Evolutionary conservation across 2,329 filamentous ascomycete species (phyloP).

Genomic region (Dactylellina cionopaga): DNA sequence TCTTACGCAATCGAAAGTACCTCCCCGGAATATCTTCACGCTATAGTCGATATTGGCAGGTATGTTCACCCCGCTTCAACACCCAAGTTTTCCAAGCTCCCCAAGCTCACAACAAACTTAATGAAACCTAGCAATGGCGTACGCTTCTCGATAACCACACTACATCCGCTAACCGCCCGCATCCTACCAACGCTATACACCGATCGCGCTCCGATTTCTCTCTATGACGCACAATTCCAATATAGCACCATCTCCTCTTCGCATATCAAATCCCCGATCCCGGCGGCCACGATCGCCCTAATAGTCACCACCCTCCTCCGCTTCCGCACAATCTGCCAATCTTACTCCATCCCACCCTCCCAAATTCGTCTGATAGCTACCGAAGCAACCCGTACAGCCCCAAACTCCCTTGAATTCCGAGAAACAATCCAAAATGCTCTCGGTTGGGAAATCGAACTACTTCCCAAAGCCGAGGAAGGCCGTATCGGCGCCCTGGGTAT

Average conservation of each 20-base stretch:
- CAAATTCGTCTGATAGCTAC: constrained; percentile 84
- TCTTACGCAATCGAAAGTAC: constrained; percentile 27
- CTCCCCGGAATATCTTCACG: constrained; percentile 36
- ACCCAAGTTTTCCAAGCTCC: no score
- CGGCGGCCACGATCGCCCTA: constrained; percentile 69
- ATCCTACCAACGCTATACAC: constrained; percentile 81
- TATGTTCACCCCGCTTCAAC: neutral
- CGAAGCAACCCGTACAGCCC: constrained; percentile 83
- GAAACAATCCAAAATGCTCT: constrained; percentile 71
- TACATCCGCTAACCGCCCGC: constrained; percentile 76
- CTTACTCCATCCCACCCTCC: constrained; percentile 72
- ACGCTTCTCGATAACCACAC: constrained; percentile 86
- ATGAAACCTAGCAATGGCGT: constrained; percentile 71
- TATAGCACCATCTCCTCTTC: constrained; percentile 60
- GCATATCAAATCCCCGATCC: constrained; percentile 62
- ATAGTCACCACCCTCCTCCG: constrained; percentile 74
- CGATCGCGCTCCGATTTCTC: constrained; percentile 80
- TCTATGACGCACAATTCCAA: constrained; percentile 80
- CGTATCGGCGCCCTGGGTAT: constrained; percentile 84
- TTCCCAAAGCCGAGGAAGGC: constrained; percentile 83
- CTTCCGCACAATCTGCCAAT: constrained; percentile 76
- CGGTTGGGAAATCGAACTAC: constrained; percentile 75
- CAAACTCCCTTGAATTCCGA: constrained; percentile 77
- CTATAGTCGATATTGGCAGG: constrained; percentile 50
- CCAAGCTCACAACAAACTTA: neutral